Evolutionary conservation across 257 asterid genomes (phyloP).

Genomic region (Solanum megistacrolobum): DNA sequence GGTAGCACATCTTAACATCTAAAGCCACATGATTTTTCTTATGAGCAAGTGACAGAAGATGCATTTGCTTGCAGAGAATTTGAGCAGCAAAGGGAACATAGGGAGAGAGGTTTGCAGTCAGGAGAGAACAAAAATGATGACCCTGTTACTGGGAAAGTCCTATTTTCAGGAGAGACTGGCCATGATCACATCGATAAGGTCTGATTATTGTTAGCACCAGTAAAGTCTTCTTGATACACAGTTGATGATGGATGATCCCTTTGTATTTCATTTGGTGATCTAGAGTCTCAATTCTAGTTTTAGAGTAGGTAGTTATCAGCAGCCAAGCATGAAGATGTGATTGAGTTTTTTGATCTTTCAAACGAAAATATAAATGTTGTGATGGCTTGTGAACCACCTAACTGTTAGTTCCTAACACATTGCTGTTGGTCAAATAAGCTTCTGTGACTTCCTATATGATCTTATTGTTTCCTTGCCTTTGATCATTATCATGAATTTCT

Average conservation of each 20-base stretch:
- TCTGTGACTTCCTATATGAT: background rate
- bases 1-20: conserved; percentile 37
- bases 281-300: background rate
- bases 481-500: background rate
- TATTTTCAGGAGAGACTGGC: conserved; percentile 29
- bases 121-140: conserved; percentile 44
- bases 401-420: background rate
- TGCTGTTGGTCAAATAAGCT: background rate
- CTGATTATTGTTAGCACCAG: background rate
- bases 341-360: background rate
- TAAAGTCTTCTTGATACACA: background rate
- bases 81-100: conserved; percentile 96
- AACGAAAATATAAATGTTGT: background rate
- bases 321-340: background rate
- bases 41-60: conserved; percentile 9
- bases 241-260: background rate
- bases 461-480: background rate
- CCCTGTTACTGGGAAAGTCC: conserved; percentile 31
- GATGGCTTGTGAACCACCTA: background rate
- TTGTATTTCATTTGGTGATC: background rate
- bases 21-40: conserved; percentile 6
- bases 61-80: conserved; percentile 59
- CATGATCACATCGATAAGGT: conserved; percentile 48
- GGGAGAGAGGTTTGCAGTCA: conserved; percentile 72
- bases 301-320: background rate